Evolutionary conservation across 257 asterid genomes (phyloP).

Genomic region (Echium plantagineum): DNA sequence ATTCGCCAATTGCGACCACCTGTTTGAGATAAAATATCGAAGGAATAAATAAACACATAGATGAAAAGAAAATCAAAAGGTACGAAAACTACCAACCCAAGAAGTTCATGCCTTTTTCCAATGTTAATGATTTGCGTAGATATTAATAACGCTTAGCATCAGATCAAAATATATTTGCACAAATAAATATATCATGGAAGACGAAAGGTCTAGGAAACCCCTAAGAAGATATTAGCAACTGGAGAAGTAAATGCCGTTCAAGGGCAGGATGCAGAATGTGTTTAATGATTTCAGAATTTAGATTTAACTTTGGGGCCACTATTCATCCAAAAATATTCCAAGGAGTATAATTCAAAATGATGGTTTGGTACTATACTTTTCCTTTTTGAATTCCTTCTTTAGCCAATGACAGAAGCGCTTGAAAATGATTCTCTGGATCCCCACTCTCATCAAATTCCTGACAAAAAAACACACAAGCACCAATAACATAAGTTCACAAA

Average conservation of each 20-base stretch:
- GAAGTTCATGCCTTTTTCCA: background rate
- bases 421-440: slow-evolving; percentile 70
- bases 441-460: slow-evolving; percentile 96
- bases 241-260: background rate
- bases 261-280: background rate
- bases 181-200: too few species aligned
- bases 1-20: slow-evolving; percentile 99
- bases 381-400: slow-evolving; percentile 88
- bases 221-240: background rate
- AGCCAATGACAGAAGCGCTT: slow-evolving; percentile 69
- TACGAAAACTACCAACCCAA: background rate
- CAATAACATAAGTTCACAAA: background rate
- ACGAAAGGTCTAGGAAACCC: background rate
- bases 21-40: slow-evolving; percentile 24
- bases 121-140: too few species aligned
- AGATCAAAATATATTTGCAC: background rate
- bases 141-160: background rate
- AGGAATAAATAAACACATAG: slow-evolving; percentile 2
- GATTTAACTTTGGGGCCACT: background rate
- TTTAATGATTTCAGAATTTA: background rate
- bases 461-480: slow-evolving; percentile 3
- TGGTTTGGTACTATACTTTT: slow-evolving; percentile 32
- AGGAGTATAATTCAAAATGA: background rate
- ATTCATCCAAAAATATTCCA: background rate
- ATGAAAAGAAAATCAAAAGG: background rate